A percentile compares a stretch with the other conserved stretches of the same genome.
phyloP scores from a whole-genome alignment of 768 basidiomycete genomes.

The Termitomyces sp. region DNA sequence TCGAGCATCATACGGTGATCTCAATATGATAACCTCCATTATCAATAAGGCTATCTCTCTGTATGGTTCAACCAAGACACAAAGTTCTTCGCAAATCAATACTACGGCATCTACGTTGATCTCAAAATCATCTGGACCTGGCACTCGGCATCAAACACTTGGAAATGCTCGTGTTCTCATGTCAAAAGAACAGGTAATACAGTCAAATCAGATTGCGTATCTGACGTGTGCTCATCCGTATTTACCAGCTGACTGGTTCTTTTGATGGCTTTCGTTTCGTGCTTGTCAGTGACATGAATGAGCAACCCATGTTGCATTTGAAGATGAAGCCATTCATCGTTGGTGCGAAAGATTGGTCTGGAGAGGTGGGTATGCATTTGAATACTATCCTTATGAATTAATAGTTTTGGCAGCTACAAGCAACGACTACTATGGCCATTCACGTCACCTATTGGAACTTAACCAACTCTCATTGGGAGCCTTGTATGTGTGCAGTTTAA shows the following conservation, averaged over 20 bases:
- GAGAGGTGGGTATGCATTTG: constrained; percentile 51
- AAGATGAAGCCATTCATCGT: constrained; percentile 82
- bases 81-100: background rate
- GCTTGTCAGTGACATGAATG: constrained; percentile 92
- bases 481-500: constrained; percentile 43
- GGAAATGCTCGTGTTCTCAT: constrained; percentile 45
- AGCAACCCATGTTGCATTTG: constrained; percentile 90
- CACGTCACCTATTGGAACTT: constrained; percentile 96
- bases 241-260: constrained; percentile 72
- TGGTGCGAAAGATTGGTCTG: constrained; percentile 90
- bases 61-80: constrained; percentile 41
- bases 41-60: constrained; percentile 83
- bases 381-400: background rate
- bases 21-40: constrained; percentile 82
- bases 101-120: background rate
- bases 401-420: constrained; percentile 58
- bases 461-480: constrained; percentile 98
- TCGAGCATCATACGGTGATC: constrained; percentile 93
- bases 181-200: constrained; percentile 77
- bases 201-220: background rate
- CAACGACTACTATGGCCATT: constrained; percentile 75
- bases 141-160: constrained; percentile 14
- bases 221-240: constrained; percentile 2
- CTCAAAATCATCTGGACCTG: constrained; percentile 9
- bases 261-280: constrained; percentile 92